Evolutionary conservation across 768 basidiomycete genomes (phyloP).

Genomic region (Lyophyllum decastes): DNA sequence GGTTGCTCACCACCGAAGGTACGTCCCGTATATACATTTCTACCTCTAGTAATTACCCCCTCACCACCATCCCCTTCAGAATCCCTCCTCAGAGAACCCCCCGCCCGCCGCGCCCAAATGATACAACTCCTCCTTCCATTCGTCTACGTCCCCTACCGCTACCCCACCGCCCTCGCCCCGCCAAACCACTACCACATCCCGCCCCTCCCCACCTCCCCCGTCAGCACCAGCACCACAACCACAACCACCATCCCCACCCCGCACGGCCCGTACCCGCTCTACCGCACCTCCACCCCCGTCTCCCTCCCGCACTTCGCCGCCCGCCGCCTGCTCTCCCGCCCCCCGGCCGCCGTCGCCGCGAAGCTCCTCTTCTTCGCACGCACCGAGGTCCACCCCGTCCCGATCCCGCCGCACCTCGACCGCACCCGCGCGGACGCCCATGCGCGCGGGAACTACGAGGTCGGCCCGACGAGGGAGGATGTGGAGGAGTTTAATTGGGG

Average conservation of each 20-base stretch:
- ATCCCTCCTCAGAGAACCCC: constrained; percentile 29
- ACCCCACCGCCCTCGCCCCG: constrained; percentile 59
- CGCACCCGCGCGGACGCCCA: constrained; percentile 26
- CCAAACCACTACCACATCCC: constrained; percentile 63
- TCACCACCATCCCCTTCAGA: constrained; percentile 16
- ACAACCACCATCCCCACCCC: constrained; percentile 28
- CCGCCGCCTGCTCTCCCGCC: constrained; percentile 30
- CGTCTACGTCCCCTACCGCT: constrained; percentile 55
- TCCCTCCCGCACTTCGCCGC: constrained; percentile 30
- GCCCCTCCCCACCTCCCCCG: constrained; percentile 24
- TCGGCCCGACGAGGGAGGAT: constrained; percentile 58
- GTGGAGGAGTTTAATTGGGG: constrained; percentile 55
- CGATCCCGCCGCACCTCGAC: constrained; percentile 39
- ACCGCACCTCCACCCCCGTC: constrained; percentile 29
- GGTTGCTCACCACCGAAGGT: constrained; percentile 51
- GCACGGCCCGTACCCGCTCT: constrained; percentile 51
- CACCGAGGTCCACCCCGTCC: constrained; percentile 48
- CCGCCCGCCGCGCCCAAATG: constrained; percentile 27
- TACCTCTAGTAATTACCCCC: not conserved
- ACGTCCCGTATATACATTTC: not conserved
- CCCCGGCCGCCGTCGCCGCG: constrained; percentile 57
- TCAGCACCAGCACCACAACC: constrained; percentile 24
- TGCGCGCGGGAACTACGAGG: constrained; percentile 19
- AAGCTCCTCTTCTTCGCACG: constrained; percentile 65
- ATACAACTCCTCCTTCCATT: constrained; percentile 39